These are phyloP conservation scores for Plenodomus biglobosus DNA, from an alignment of 2,329 filamentous ascomycete genomes.

Conservation along the genomic window DNA sequence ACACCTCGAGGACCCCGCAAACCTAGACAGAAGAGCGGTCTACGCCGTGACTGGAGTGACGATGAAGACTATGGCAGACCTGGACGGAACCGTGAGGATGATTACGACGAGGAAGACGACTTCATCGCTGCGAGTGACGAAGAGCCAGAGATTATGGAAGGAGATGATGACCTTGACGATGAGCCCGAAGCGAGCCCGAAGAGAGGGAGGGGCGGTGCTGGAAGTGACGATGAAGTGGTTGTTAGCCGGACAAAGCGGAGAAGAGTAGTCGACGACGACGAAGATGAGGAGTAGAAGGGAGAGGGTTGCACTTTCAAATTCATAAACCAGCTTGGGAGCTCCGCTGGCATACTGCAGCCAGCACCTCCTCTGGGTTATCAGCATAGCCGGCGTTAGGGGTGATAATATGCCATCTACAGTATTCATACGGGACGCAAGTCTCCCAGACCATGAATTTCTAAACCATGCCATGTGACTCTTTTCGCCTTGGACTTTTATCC, in stretches of 20 bases:
- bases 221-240: slow-evolving; percentile 43
- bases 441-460: no score
- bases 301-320: no score
- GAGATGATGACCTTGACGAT: slow-evolving; percentile 57
- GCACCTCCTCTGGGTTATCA: slow-evolving; percentile 11
- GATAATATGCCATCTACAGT: background rate
- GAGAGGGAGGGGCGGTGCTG: slow-evolving; percentile 39
- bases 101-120: slow-evolving; percentile 78
- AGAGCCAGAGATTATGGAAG: slow-evolving; percentile 64
- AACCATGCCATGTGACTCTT: no score
- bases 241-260: slow-evolving; percentile 44
- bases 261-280: slow-evolving; percentile 52
- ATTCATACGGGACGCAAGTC: background rate
- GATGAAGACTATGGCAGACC: slow-evolving; percentile 73
- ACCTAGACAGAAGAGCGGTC: slow-evolving; percentile 40
- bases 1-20: slow-evolving; percentile 38
- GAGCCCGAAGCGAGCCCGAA: slow-evolving; percentile 49
- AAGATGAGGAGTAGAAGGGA: slow-evolving; percentile 47
- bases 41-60: slow-evolving; percentile 60
- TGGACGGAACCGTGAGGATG: slow-evolving; percentile 65
- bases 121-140: slow-evolving; percentile 77
- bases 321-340: no score
- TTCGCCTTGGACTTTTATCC: no score
- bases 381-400: slow-evolving; percentile 30
- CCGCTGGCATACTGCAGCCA: no score